Percentiles rank a stretch among this genome's conserved stretches.
phyloP scores from a whole-genome alignment of 2,329 filamentous ascomycete species.

The Paraconiothyrium brasiliense region DNA sequence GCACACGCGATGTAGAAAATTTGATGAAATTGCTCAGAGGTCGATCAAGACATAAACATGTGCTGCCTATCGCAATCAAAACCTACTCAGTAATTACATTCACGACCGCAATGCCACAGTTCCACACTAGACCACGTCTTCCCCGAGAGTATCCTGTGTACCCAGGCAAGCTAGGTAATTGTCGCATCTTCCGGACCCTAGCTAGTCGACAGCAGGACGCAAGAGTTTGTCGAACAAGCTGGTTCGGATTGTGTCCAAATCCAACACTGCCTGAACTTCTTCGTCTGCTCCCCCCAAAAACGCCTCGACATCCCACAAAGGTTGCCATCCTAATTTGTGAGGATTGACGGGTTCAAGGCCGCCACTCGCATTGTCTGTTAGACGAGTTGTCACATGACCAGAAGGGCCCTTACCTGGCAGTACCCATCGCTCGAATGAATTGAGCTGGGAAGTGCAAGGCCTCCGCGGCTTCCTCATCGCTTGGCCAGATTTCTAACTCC shows the following conservation, averaged over 20 bases:
- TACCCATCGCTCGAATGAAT: constrained; percentile 20
- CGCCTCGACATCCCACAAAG: constrained; percentile 24
- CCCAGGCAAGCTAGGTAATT: neutral
- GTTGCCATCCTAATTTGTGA: constrained; percentile 22
- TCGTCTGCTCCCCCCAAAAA: constrained; percentile 22
- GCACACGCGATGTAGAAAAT: neutral
- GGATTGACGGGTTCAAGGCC: constrained; percentile 22
- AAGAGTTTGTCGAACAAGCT: constrained; percentile 19
- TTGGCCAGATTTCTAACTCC: constrained; percentile 19
- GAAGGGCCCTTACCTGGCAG: constrained; percentile 13
- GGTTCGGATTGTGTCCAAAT: constrained; percentile 19
- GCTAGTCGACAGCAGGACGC: neutral
- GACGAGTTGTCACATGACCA: neutral
- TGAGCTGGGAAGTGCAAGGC: constrained; percentile 15
- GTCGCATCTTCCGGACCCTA: neutral
- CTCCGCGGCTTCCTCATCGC: constrained; percentile 22
- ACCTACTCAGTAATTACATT: neutral
- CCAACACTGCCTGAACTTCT: constrained; percentile 20
- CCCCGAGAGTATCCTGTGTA: neutral
- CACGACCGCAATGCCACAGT: neutral
- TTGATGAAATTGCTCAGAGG: too few species aligned
- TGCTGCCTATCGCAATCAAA: neutral
- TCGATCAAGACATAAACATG: neutral
- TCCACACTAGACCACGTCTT: neutral
- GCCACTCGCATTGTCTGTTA: constrained; percentile 19